Evolutionary conservation across 768 basidiomycete species (phyloP).

Genomic region (Boletus tylopilopsis): DNA sequence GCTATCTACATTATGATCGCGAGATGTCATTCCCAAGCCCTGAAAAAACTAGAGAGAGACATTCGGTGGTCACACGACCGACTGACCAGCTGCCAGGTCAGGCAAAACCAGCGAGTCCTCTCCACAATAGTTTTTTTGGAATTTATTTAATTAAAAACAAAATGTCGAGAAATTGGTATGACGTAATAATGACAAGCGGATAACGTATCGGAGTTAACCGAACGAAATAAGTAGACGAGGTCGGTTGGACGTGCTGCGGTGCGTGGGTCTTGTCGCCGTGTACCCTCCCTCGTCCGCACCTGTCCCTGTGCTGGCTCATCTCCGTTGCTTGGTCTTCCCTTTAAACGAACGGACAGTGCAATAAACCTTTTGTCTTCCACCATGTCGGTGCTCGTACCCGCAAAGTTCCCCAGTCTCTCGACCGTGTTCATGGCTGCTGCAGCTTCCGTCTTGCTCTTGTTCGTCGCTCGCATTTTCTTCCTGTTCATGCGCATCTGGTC

Average conservation of each 20-base stretch:
- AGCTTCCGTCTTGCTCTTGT: slow-evolving; percentile 25
- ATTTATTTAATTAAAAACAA: background rate
- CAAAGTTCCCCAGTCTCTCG: slow-evolving; percentile 28
- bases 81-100: no score
- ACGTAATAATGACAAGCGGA: slow-evolving; percentile 15
- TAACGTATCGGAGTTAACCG: slow-evolving; percentile 22
- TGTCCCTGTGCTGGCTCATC: slow-evolving; percentile 20
- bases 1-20: no score
- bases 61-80: no score
- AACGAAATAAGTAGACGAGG: slow-evolving; percentile 21
- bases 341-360: slow-evolving; percentile 17
- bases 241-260: slow-evolving; percentile 9
- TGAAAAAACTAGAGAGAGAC: no score
- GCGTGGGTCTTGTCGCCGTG: slow-evolving; percentile 15
- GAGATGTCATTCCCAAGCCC: no score
- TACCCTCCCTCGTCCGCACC: slow-evolving; percentile 6
- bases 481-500: slow-evolving; percentile 26
- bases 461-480: slow-evolving; percentile 31
- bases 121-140: background rate
- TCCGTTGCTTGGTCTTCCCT: slow-evolving; percentile 19
- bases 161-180: background rate
- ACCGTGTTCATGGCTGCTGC: slow-evolving; percentile 31
- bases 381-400: slow-evolving; percentile 32
- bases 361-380: background rate
- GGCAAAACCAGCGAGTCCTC: no score